Base-by-base conservation (phyloP, 306 rosid species). In the Cotoneaster glaucophyllus region DNA sequence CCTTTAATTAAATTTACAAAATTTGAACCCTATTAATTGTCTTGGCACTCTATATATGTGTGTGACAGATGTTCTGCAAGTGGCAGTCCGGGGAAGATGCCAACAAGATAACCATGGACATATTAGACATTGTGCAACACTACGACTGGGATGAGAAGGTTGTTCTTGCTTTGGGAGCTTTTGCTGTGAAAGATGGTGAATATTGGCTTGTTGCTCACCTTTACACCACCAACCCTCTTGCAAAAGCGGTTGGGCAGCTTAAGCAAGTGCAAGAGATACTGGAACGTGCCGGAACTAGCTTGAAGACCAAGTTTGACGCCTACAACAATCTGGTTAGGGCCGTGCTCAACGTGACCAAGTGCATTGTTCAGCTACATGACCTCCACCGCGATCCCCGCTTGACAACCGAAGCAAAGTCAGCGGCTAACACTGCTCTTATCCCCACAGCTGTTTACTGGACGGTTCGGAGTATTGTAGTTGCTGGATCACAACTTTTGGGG, bases 361-460 rank as follows among this genome's bases (percentile, higher is more conserved):
- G 81, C 83, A 79, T 89, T 71, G 79, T 89, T 11, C 84, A 83
- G 78, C 80, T 86, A 61, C 75, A 86, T 73, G 88, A 89, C 39
- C 79, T 91, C 67, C 92, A 83, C 9, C 63, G 73, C 18, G 68
- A 77, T 52, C 81, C 75, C 24, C 75, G 84, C 65, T 70, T 90
- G 71, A 69, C 87, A 44, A 32, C 74, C 21, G 86, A 87, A 21
- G 75, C 79, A 3, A 81, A 82, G 21, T 73, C 74, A 44, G 8
- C 72, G 31, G 18, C 74, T 29, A 74, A 77, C 25, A 67, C 73
- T n/a, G 67, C 69, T 78, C 82, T 62, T 75, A 71, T 91, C 64
- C 92, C 94, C 11, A 75, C 70, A 45, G 87, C 92, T 74, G 92
- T 83, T 29, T 91, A 91, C 83, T 91, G 97, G 97, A 85, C 88